phyloP scores from a whole-genome alignment of 805 yeast genomes.

The Pichia manshurica region DNA sequence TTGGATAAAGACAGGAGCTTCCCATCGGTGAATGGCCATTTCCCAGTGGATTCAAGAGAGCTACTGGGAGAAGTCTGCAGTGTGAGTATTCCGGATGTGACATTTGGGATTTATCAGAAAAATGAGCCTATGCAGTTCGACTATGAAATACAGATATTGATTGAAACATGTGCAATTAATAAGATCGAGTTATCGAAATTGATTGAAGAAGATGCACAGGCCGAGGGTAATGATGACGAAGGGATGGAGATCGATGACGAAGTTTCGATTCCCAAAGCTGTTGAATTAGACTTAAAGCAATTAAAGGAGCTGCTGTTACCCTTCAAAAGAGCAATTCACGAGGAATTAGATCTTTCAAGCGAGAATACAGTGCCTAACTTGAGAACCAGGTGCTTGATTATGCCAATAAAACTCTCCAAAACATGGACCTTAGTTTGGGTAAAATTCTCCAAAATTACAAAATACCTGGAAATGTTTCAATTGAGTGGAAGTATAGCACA shows the following conservation, averaged over 20 bases:
- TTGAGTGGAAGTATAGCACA: conserved; percentile 19
- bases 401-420: conserved; percentile 19
- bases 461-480: conserved; percentile 20
- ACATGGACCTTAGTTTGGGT: conserved; percentile 27
- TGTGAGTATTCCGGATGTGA: neutral
- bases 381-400: conserved; percentile 17
- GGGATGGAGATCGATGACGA: neutral
- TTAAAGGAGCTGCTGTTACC: conserved; percentile 7
- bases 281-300: neutral
- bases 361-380: neutral
- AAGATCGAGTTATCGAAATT: neutral
- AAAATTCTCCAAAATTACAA: conserved; percentile 15
- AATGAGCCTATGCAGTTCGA: neutral
- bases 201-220: neutral
- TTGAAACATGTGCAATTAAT: conserved; percentile 6
- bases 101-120: conserved; percentile 4
- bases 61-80: conserved; percentile 5
- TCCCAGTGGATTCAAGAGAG: conserved; percentile 4
- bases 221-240: neutral
- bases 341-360: neutral
- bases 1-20: conserved; percentile 1
- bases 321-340: neutral
- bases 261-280: neutral
- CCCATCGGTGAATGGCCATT: neutral
- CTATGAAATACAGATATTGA: conserved; percentile 6